Conservation (phyloP, 2,329 filamentous ascomycete species). For the Aspergillus quadrilineatus region DNA sequence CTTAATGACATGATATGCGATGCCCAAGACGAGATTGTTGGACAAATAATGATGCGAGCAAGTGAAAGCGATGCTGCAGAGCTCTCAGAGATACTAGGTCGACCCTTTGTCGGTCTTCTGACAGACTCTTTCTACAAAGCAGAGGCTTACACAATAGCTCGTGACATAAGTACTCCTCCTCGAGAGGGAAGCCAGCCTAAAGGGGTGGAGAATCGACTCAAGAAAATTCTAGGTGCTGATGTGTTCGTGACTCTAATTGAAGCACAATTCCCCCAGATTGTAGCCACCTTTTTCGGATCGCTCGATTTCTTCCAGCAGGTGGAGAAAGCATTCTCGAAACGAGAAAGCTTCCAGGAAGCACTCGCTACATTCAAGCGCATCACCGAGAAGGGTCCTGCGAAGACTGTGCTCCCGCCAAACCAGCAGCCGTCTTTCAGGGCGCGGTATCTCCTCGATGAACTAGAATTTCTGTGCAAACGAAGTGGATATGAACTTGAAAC, state of each 20-base stretch:
- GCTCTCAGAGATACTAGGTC: slow-evolving; percentile 59
- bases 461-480: slow-evolving; percentile 74
- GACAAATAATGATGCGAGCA: slow-evolving; percentile 78
- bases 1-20: slow-evolving; percentile 68
- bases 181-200: slow-evolving; percentile 48
- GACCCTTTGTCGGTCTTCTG: slow-evolving; percentile 59
- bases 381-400: slow-evolving; percentile 65
- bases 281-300: slow-evolving; percentile 72
- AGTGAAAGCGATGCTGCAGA: slow-evolving; percentile 63
- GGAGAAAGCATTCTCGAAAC: slow-evolving; percentile 65
- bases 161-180: slow-evolving; percentile 60
- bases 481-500: slow-evolving; percentile 63
- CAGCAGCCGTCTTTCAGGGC: slow-evolving; percentile 86
- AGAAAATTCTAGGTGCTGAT: slow-evolving; percentile 67
- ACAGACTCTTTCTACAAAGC: slow-evolving; percentile 71
- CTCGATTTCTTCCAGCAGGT: slow-evolving; percentile 75
- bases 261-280: slow-evolving; percentile 71
- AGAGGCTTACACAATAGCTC: slow-evolving; percentile 79
- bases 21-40: slow-evolving; percentile 73
- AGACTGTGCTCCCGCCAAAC: slow-evolving; percentile 65
- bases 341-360: slow-evolving; percentile 60
- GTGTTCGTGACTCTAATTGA: slow-evolving; percentile 63
- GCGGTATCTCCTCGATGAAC: slow-evolving; percentile 71
- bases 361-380: slow-evolving; percentile 68
- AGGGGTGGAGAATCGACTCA: slow-evolving; percentile 64